These are phyloP conservation scores for Leavenworthia alabamica DNA, from an alignment of 345 rosid genomes.

Conservation along the genomic window DNA sequence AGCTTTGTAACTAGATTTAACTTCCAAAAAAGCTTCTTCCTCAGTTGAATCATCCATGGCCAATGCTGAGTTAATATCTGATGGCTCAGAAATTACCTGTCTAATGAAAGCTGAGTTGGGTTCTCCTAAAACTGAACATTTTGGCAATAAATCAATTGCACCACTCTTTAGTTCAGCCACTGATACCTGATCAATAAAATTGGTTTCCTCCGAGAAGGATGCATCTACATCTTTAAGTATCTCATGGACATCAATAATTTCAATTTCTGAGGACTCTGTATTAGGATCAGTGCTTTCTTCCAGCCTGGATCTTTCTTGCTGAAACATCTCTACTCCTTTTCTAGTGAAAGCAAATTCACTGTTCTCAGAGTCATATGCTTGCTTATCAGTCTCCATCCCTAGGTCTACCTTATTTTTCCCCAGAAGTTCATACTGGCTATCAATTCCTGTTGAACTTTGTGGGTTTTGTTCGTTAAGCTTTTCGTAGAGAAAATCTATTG, in stretches of 20 bases:
- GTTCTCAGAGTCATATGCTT: conserved; percentile 29
- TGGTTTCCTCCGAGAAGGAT: conserved; percentile 21
- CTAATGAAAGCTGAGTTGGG: conserved; percentile 32
- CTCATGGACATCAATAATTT: conserved; percentile 49
- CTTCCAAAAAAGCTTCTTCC: conserved; percentile 32
- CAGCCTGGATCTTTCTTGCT: conserved; percentile 23
- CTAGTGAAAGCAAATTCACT: conserved; percentile 39
- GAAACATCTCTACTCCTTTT: conserved; percentile 43
- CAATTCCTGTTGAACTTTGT: conserved; percentile 23
- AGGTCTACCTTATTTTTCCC: conserved; percentile 15
- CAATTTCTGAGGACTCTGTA: conserved; percentile 33
- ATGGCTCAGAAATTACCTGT: conserved; percentile 33
- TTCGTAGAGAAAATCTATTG: conserved; percentile 50
- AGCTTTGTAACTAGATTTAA: conserved; percentile 38
- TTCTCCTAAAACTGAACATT: conserved; percentile 25
- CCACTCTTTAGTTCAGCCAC: conserved; percentile 22
- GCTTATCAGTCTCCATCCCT: conserved; percentile 27
- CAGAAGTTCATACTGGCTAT: background rate
- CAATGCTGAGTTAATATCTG: conserved; percentile 28
- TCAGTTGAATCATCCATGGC: conserved; percentile 25
- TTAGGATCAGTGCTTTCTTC: conserved; percentile 23
- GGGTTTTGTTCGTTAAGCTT: conserved; percentile 49
- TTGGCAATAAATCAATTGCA: conserved; percentile 8
- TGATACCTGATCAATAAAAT: conserved; percentile 14
- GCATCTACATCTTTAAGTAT: conserved; percentile 40